Conservation (phyloP, 2,329 filamentous ascomycete genomes). For the Trichoderma sp. region DNA sequence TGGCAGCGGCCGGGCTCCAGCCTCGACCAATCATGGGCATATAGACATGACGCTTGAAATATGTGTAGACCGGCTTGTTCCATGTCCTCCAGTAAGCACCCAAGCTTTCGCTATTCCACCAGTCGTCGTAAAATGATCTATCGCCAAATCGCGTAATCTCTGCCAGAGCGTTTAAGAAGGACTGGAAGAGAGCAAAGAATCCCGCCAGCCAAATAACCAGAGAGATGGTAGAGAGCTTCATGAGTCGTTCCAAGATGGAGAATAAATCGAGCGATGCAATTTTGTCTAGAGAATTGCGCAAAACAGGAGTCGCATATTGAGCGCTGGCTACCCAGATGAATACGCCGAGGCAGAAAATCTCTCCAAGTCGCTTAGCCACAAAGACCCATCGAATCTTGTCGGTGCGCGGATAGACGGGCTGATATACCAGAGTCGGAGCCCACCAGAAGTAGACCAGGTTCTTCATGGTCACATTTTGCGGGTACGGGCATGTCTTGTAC, state of each 20-base stretch:
- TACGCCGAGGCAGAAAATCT: constrained; percentile 76
- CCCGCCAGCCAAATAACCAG: constrained; percentile 96
- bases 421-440: constrained; percentile 94
- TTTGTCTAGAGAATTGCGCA: constrained; percentile 87
- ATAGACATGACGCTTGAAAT: constrained; percentile 95
- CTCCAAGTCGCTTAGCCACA: constrained; percentile 78
- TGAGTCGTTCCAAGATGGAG: constrained; percentile 82
- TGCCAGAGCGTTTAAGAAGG: constrained; percentile 85
- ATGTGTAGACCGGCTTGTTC: constrained; percentile 97
- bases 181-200: constrained; percentile 96
- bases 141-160: constrained; percentile 91
- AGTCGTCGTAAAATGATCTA: constrained; percentile 92
- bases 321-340: constrained; percentile 96
- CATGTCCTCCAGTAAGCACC: constrained; percentile 92
- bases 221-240: constrained; percentile 95
- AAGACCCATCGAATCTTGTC: constrained; percentile 83
- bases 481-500: constrained; percentile 84
- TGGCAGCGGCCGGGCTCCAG: constrained; percentile 71
- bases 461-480: constrained; percentile 81
- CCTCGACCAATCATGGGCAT: constrained; percentile 84
- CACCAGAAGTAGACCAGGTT: constrained; percentile 98
- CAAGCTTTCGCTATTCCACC: constrained; percentile 93
- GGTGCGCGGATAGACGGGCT: constrained; percentile 92
- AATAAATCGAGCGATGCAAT: constrained; percentile 79
- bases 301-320: constrained; percentile 88